Evolutionary conservation across 2,329 filamentous ascomycete species (phyloP).

Genomic region (Fusarium subglutinans): DNA sequence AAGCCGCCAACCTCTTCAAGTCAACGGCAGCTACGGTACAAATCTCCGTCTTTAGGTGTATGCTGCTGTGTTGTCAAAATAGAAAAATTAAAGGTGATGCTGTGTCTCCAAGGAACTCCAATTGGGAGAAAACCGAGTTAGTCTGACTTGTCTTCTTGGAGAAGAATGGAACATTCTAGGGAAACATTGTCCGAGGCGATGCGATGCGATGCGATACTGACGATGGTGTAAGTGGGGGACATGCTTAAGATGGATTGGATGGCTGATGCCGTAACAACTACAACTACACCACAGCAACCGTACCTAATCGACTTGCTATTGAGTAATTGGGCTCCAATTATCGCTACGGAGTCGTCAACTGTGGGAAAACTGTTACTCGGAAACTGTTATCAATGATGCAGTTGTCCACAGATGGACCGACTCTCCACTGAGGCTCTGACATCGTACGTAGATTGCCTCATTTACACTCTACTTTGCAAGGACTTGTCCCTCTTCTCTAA

Average conservation of each 20-base stretch:
- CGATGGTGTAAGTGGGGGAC: constrained; percentile 24
- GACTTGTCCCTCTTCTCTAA: background rate
- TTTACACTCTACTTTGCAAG: constrained; percentile 2
- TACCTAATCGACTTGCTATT: background rate
- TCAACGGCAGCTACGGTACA: constrained; percentile 28
- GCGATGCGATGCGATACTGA: background rate
- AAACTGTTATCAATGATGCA: background rate
- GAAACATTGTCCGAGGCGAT: constrained; percentile 7
- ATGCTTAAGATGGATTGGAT: constrained; percentile 13
- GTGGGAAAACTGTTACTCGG: background rate
- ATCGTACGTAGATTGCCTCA: constrained; percentile 15
- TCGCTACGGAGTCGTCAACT: background rate
- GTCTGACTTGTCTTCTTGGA: background rate
- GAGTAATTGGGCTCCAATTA: constrained; percentile 1
- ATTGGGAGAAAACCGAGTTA: background rate
- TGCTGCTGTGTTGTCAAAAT: background rate
- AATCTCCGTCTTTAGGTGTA: constrained; percentile 11
- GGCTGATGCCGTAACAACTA: constrained; percentile 24
- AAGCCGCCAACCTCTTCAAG: background rate
- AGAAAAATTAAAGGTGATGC: background rate
- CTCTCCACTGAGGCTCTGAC: constrained; percentile 15
- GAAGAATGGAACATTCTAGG: constrained; percentile 9
- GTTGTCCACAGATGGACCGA: constrained; percentile 29
- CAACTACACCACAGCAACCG: background rate
- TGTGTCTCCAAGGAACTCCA: background rate